Evolutionary conservation across 2,329 filamentous ascomycete genomes (phyloP), one percentile per base, ranked within the genome.

Genomic region (Arthrobotrys musiformis): DNA sequence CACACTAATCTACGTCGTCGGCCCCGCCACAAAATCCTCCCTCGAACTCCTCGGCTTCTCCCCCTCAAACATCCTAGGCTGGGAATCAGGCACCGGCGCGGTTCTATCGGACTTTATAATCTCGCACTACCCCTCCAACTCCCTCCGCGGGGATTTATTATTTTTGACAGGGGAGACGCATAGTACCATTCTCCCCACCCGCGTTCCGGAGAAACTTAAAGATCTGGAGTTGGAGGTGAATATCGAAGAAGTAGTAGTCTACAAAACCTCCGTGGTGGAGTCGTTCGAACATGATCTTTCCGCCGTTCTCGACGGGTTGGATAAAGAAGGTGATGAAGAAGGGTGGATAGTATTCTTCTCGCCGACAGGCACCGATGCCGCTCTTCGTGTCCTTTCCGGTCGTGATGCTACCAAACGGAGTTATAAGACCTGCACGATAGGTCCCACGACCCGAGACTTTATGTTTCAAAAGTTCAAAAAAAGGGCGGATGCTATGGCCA

Each of bases 161-260:
- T 99, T 98, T 83, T 87, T 96, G 13, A 93, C 97, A 0, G 95
- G 95, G 19, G 94, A 97, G 82, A 92, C 94, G 82, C 88, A 93
- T 67, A 86, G 95, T 50, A 95, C 98, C 82, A 89, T 97, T 79
- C 97, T 99, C 79, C 94, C 95, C 0, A 30, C 44, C 1, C 22
- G 66, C 8, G 50, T 77, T 2, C 66, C 66, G 1, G 73, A 77
- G 11, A 77, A 92, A 88, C 80, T 93, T 89, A 0, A 85, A 98
- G 40, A 0, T 24, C 4, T 17, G 81, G 13, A 50, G 17, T 7
- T 60, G 15, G 35, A 70, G 22, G 30, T 95, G 22, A 83, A 83
- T 6, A 91, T 98, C 0, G 88, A 91, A 40, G 94, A 98, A 83
- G 82, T 93, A 6, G 89, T 94, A 1, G 90, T 97, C 11, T 99